Percentiles rank a stretch among this genome's conserved stretches.
Evolutionary conservation across 345 rosid species (phyloP).

Genomic region (Aquilaria yunnanensis): DNA sequence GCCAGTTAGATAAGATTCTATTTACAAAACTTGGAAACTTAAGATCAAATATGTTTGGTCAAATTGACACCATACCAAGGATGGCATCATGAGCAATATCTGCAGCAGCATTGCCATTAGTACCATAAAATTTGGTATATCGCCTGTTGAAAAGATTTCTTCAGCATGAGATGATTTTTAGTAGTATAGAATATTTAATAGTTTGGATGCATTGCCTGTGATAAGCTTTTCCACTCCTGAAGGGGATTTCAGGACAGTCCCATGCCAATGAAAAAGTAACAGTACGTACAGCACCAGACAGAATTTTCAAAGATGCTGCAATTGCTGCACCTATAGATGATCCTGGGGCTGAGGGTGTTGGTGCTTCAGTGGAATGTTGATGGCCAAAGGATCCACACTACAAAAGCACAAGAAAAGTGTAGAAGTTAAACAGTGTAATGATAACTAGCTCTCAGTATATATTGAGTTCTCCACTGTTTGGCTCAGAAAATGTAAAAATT

Average conservation of each 20-base stretch:
- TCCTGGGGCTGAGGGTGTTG: conserved; percentile 55
- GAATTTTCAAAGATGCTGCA: conserved; percentile 67
- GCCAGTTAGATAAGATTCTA: too few relatives aligned
- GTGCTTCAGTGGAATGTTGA: conserved; percentile 31
- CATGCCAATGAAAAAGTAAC: conserved; percentile 84
- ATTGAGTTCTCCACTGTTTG: too few relatives aligned
- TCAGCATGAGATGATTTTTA: conserved; percentile 15
- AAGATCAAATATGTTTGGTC: too few relatives aligned
- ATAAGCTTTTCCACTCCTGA: conserved; percentile 60
- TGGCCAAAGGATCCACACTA: conserved; percentile 73
- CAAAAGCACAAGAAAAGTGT: conserved; percentile 8
- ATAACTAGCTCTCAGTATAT: neutral
- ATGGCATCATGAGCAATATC: conserved; percentile 77
- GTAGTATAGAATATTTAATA: neutral
- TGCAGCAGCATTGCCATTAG: conserved; percentile 69
- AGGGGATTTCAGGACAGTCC: conserved; percentile 87
- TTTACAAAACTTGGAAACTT: too few relatives aligned
- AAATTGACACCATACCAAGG: conserved; percentile 35
- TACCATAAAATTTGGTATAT: conserved; percentile 78
- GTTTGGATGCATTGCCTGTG: conserved; percentile 35
- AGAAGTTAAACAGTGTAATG: neutral
- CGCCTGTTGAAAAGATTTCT: conserved; percentile 40
- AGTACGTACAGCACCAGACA: conserved; percentile 39
- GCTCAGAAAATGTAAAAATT: neutral
- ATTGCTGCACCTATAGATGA: conserved; percentile 93